Evolutionary conservation across 176 grass and related monocot genomes (phyloP).

Genomic region (Calamus simplicifolius): DNA sequence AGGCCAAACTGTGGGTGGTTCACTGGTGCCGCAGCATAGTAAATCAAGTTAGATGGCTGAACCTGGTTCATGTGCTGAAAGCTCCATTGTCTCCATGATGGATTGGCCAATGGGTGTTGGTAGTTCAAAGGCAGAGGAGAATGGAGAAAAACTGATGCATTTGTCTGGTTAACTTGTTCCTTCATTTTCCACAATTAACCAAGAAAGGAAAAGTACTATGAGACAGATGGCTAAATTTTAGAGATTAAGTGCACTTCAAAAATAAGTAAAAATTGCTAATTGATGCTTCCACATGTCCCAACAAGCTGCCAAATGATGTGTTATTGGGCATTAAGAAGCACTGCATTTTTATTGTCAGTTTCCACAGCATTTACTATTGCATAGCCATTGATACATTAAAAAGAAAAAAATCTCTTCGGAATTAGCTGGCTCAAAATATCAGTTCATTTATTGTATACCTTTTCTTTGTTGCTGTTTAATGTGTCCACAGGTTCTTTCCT

Average conservation of each 20-base stretch:
- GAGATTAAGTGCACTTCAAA: background rate
- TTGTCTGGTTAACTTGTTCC: slow-evolving; percentile 1
- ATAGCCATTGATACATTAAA: background rate
- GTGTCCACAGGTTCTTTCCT: background rate
- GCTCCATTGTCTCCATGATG: slow-evolving; percentile 1
- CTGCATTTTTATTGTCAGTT: background rate
- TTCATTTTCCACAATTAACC: background rate
- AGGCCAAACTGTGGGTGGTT: slow-evolving; percentile 1
- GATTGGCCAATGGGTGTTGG: background rate
- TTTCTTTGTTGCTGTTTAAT: slow-evolving; percentile 7
- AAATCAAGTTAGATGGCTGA: slow-evolving; percentile 4
- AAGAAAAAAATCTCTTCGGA: no score
- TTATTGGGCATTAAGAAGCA: no score
- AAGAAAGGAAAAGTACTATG: background rate
- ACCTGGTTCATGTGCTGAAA: slow-evolving; percentile 8
- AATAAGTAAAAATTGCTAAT: background rate
- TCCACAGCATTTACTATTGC: background rate
- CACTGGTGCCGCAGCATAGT: slow-evolving; percentile 10
- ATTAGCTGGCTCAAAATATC: no score
- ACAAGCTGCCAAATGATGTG: no score
- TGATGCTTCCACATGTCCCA: no score
- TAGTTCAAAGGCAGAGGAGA: background rate
- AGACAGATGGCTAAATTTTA: background rate
- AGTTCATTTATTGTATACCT: background rate
- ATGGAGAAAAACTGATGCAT: slow-evolving; percentile 1